Evolutionary conservation across 805 yeast species (phyloP), one percentile per base, ranked within the genome.

Genomic region (Pichia heedii): DNA sequence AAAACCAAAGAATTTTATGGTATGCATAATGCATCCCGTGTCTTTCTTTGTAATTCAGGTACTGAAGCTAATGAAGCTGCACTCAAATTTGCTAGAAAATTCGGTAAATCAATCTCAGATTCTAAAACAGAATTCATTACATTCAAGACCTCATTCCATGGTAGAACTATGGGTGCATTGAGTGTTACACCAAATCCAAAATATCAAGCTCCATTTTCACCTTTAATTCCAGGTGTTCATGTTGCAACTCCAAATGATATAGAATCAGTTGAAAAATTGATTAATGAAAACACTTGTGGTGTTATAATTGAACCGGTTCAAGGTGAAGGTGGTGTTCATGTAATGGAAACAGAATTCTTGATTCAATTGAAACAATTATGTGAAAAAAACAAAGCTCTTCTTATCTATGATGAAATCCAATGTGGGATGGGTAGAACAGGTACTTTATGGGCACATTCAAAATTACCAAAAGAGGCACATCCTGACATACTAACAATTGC

Each of bases 361-460:
- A 58, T 69, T 4, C 77, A 76, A 40, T 67, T 90, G 59, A 80
- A 82, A 52, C 62, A 74, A 54, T 64, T 84, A 44, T 86, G 96
- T 60, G 66, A 68, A 44, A 72, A 79, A 44, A 71, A 81, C 52
- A 78, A 83, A 43, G 94, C 84, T 11, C 59, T 86, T 27, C 74
- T 90, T 46, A 89, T 90, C 50, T 88, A 79, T 61, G 98, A 90
- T 67, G 98, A 90, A 67, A 90, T 90, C 56, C 98, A 90, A 65
- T 87, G 96, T 71, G 98, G 98, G 16, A 71, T 90, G 53, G 96
- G 96, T 16, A 80, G 98, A 62, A 73, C 95, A 0, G 97, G 97
- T 37, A 74, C 77, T 48, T 68, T 93, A 34, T 90, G 98, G 98
- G 95, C 97, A 0, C 98, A 90, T 60, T 69, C 78, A 35, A 68